phyloP scores from a whole-genome alignment of 2,329 filamentous ascomycete genomes.

The Arthrinium phaeospermum region DNA sequence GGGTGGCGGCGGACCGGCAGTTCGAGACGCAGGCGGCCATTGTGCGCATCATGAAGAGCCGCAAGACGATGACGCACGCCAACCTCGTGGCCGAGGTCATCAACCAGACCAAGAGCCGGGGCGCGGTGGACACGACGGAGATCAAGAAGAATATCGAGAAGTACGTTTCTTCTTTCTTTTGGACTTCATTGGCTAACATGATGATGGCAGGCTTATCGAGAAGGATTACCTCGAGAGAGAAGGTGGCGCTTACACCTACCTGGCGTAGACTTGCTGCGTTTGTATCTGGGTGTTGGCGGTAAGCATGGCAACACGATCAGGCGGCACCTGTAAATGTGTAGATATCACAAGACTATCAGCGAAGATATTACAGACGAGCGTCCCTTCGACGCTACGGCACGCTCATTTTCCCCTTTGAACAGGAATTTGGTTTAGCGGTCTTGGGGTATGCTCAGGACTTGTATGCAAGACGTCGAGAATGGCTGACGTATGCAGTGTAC shows the following conservation, averaged over 20 bases:
- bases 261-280: conserved; percentile 55
- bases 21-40: conserved; percentile 98
- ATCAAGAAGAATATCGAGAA: conserved; percentile 99
- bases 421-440: neutral
- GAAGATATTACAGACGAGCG: neutral
- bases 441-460: neutral
- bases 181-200: conserved; percentile 34
- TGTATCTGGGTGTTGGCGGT: neutral
- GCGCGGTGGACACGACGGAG: conserved; percentile 81
- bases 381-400: neutral
- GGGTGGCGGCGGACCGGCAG: conserved; percentile 85
- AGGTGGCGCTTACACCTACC: conserved; percentile 72
- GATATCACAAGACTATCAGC: neutral
- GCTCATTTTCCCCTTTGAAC: neutral
- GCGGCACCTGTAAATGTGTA: neutral
- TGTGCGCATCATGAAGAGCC: conserved; percentile 94
- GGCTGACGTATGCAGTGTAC: neutral
- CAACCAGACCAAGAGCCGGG: conserved; percentile 83
- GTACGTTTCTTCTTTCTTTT: conserved; percentile 53
- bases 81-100: conserved; percentile 93
- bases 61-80: conserved; percentile 85
- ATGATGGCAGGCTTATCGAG: conserved; percentile 75
- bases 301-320: neutral
- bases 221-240: conserved; percentile 91
- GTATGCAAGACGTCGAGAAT: neutral